Base-by-base conservation (phyloP, 805 yeast species). In the Barnettozyma pratensis region DNA sequence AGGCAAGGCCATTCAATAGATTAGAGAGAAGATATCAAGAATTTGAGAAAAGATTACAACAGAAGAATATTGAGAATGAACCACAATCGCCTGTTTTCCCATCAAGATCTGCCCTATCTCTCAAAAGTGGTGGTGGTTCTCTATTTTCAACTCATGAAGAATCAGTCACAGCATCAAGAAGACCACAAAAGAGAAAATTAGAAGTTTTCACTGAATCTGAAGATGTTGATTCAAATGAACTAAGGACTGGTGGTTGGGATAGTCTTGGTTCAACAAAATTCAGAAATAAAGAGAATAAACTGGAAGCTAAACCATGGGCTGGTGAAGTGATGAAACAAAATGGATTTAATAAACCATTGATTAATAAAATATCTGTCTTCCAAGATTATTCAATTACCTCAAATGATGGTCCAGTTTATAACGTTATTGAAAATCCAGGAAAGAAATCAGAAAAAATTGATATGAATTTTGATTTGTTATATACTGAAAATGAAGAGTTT, bases 1-100 rank as follows among this genome's bases (percentile, higher is more conserved):
- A 71, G 12, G 96, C 97, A 2, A 71, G 88, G 55, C 97, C 97
- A 0, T 42, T 73, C 2, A 64, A 54, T 19, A 63, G 86, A 45
- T 61, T 84, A 29, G 49, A 59, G 30, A 63, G 67, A 41, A 62
- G 73, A 19, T 80, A 69, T 54, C 62, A 67, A 5, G 73, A 73
- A 30, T 84, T 83, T 57, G 54, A 61, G 27, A 58, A 60, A 29
- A 59, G 87, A 48, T 51, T 64, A 37, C 64, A 62, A n/a, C 50
- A 57, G 19, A 51, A 54, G 39, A 45, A 57, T 6, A 48, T 51
- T 44, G 54, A 55, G 3, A 52, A 58, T 35, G 73, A 61, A 34
- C 68, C 71, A 4, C 53, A 53, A 5, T 68, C 72, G 1, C 74
- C 75, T 0, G 68, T 56, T 2, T 57, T 70, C 38, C 68, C 67